These are phyloP conservation scores for Aechmea fasciata DNA, from an alignment of 176 grass and related monocot species.

Conservation along the genomic window DNA sequence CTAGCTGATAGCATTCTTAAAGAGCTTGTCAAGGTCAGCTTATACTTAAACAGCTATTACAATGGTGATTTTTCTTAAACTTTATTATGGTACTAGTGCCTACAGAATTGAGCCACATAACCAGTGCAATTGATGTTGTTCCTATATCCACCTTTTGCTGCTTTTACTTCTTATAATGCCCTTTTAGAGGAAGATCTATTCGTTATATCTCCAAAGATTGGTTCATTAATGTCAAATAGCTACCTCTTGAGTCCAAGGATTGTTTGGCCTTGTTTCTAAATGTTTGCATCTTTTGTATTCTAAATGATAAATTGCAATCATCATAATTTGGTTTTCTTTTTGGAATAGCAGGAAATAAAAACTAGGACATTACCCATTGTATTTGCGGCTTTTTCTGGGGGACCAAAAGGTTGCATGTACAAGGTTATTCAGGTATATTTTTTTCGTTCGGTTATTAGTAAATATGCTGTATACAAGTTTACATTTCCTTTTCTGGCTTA, in stretches of 20 bases:
- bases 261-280: background rate
- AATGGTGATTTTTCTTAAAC: background rate
- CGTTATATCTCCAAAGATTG: too few species aligned
- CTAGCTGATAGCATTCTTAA: conserved; percentile 58
- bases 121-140: background rate
- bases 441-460: too few species aligned
- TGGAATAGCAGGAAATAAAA: conserved; percentile 57
- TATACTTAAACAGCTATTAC: background rate
- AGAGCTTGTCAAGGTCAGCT: conserved; percentile 74
- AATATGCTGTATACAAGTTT: conserved; percentile 4
- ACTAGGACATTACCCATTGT: conserved; percentile 47
- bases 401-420: conserved; percentile 89
- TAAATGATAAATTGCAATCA: background rate
- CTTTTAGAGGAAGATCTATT: too few species aligned
- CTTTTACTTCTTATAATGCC: too few species aligned
- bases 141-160: background rate
- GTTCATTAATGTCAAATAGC: background rate
- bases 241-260: background rate
- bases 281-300: background rate
- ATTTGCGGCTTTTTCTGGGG: conserved; percentile 78
- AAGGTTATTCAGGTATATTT: conserved; percentile 67
- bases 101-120: background rate
- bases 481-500: background rate
- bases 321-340: background rate
- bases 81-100: background rate